A percentile compares a stretch with the other conserved stretches of the same genome.
phyloP scores from a whole-genome alignment of 2,329 filamentous ascomycete genomes.

The Nemania serpens region DNA sequence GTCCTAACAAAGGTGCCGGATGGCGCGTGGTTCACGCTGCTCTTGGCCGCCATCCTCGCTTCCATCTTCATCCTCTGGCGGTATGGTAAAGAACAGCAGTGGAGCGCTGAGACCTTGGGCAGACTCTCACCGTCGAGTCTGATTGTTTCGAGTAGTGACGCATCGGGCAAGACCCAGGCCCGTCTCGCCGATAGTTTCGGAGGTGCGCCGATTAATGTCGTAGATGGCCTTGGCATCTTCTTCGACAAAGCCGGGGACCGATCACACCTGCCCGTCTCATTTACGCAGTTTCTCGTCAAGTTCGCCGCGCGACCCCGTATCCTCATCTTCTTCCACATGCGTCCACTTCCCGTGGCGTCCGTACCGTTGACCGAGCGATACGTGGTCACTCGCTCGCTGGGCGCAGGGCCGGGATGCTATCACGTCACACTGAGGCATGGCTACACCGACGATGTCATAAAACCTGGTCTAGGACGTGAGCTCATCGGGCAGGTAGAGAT shows the following conservation, averaged over 20 bases:
- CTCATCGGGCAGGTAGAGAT: conserved; percentile 8
- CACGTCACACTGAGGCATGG: conserved; percentile 3
- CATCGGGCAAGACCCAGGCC: background rate
- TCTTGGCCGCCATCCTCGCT: conserved; percentile 2
- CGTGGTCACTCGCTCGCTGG: background rate
- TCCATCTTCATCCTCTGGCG: conserved; percentile 14
- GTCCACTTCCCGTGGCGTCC: conserved; percentile 2
- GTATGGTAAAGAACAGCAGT: conserved; percentile 11
- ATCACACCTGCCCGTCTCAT: background rate
- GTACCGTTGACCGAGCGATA: conserved; percentile 1
- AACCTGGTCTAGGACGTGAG: conserved; percentile 4
- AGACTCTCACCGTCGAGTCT: background rate
- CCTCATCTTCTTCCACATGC: conserved; percentile 14
- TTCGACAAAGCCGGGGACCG: conserved; percentile 5
- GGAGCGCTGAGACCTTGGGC: conserved; percentile 1
- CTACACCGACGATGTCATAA: conserved; percentile 6
- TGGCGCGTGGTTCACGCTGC: conserved; percentile 5
- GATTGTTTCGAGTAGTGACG: background rate
- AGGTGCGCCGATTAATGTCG: background rate
- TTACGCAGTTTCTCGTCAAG: conserved; percentile 8
- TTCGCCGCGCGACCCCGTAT: conserved; percentile 6
- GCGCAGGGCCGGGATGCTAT: conserved; percentile 1
- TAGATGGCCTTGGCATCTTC: conserved; percentile 5
- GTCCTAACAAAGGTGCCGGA: conserved; percentile 3
- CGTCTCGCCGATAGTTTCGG: background rate